phyloP scores from a whole-genome alignment of 1,139 yeast genomes.

The Candida gigantensis region DNA sequence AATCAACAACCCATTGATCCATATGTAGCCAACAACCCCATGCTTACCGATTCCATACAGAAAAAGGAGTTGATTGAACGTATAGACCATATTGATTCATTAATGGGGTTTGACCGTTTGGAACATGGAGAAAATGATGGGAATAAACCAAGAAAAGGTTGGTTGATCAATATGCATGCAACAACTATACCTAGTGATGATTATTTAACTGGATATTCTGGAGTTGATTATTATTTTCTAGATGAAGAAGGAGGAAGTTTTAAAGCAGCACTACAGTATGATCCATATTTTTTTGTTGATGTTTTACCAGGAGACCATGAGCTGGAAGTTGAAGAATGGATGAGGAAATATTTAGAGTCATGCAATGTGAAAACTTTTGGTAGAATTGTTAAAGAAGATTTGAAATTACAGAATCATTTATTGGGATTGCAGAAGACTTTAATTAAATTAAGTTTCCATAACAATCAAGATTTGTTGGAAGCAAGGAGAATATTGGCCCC shows the following conservation, averaged over 20 bases:
- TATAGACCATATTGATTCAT: conserved; percentile 64
- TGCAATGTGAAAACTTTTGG: conserved; percentile 54
- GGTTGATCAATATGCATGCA: conserved; percentile 88
- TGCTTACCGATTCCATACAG: conserved; percentile 41
- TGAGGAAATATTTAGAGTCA: conserved; percentile 67
- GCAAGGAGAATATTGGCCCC: conserved; percentile 75
- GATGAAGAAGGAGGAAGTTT: conserved; percentile 98
- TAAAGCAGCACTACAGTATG: conserved; percentile 78
- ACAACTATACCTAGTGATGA: conserved; percentile 61
- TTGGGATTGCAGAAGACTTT: conserved; percentile 71
- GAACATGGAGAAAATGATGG: conserved; percentile 61
- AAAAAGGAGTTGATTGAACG: conserved; percentile 49
- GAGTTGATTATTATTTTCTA: conserved; percentile 92
- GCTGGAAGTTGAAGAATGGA: conserved; percentile 78
- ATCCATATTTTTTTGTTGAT: conserved; percentile 85
- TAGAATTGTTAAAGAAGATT: conserved; percentile 71
- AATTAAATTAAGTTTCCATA: conserved; percentile 71
- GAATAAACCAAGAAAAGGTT: conserved; percentile 65
- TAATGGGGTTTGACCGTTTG: conserved; percentile 83
- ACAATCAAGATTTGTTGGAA: conserved; percentile 68
- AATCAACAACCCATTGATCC: conserved; percentile 22
- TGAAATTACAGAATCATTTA: conserved; percentile 80
- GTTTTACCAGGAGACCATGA: conserved; percentile 61
- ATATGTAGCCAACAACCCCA: conserved; percentile 36
- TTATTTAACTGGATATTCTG: conserved; percentile 67